Evolutionary conservation across 2,329 filamentous ascomycete genomes (phyloP), one percentile per base, ranked within the genome.

Genomic region (Clonostachys rosea): DNA sequence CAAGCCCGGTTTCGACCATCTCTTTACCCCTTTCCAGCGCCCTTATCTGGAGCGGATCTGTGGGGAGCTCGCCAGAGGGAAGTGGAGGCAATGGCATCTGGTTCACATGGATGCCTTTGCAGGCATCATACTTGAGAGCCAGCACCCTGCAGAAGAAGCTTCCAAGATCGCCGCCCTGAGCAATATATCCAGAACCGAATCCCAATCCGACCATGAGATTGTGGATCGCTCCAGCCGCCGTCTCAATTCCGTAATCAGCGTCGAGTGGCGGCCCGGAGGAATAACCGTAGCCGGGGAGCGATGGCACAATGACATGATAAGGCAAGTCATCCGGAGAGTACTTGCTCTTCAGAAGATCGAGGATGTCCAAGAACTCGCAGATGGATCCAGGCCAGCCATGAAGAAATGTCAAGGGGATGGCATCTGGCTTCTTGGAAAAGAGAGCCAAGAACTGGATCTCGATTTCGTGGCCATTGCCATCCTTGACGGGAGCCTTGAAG

Each of bases 351-450:
- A 50, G 46, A 18, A 33, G 16, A 13, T 36, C 43, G 13, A 50
- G 37, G 5, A 48, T 36, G 40, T 44, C 24, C 34, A 36, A 18
- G 40, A 50, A 48, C 20, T 50, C 49, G 18, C 48, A 17, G 34
- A 48, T 34, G 14, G 43, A 43, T 24, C 49, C 46, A 35, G 49
- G 49, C 46, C 49, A 50, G 36, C 49, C 49, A 39, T 50, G 49
- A n/a, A 42, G 48, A 33, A 48, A n/a, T 40, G 48, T 14, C 12
- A 50, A n/a, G 46, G 46, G 49, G 12, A 48, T 17, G 20, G 49
- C 49, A 46, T 47, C 42, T 24, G 45, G 39, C 17, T 50, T 40
- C 46, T 48, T 48, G 7, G 49, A 50, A 47, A 44, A 43, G 9
- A 43, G 20, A 14, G 17, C 42, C 16, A 43, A 12, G 24, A 43